Conservation (phyloP, 2,329 filamentous ascomycete genomes). For the Fusarium ambrosium region DNA sequence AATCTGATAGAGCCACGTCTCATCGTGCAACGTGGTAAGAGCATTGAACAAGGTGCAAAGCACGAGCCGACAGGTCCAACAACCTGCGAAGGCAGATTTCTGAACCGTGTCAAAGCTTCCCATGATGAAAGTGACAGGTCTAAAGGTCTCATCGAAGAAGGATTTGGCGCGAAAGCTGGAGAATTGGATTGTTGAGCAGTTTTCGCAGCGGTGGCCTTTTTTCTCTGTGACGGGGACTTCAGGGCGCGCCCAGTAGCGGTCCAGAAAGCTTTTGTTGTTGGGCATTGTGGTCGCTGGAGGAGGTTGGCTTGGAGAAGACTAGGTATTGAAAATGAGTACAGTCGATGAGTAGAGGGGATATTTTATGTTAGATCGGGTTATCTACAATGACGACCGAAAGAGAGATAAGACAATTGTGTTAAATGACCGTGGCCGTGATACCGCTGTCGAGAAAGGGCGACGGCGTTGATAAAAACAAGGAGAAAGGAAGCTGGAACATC, state of each 20-base stretch:
- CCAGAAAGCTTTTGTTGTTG: neutral
- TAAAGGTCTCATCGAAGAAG: neutral
- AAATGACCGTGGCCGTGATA: neutral
- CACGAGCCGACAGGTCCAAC: neutral
- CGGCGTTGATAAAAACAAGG: neutral
- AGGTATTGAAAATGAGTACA: neutral
- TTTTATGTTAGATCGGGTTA: neutral
- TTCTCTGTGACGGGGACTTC: neutral
- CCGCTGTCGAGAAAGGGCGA: neutral
- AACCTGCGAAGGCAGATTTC: neutral
- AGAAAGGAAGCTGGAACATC: neutral
- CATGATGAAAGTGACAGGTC: neutral
- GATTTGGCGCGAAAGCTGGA: neutral
- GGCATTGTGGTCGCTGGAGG: neutral
- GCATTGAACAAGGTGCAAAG: neutral
- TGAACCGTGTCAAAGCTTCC: neutral
- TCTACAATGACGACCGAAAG: too few species aligned
- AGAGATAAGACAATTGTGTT: neutral
- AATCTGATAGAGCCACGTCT: neutral
- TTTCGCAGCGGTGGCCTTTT: neutral
- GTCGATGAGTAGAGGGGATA: neutral
- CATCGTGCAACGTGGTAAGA: neutral
- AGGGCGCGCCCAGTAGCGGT: neutral
- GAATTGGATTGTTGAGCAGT: neutral
- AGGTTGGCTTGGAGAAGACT: neutral